A percentile compares a stretch with the other conserved stretches of the same genome.
phyloP scores from a whole-genome alignment of 2,329 filamentous ascomycete genomes.

The Fusarium denticulatum region DNA sequence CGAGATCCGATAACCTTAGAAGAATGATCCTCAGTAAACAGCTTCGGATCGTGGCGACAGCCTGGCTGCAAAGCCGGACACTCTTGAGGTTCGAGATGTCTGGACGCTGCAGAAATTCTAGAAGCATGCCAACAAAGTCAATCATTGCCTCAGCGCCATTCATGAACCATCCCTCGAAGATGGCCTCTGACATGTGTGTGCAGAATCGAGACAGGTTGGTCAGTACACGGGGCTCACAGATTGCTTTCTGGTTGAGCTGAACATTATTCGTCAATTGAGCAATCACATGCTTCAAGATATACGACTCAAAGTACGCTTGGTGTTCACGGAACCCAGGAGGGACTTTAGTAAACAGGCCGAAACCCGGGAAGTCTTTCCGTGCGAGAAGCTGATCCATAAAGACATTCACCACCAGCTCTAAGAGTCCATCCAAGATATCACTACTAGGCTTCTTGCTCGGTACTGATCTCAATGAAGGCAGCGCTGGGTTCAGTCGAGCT shows the following conservation, averaged over 20 bases:
- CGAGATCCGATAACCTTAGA: conserved; percentile 83
- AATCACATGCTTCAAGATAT: conserved; percentile 80
- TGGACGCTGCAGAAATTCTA: conserved; percentile 89
- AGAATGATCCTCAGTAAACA: conserved; percentile 83
- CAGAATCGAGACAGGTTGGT: conserved; percentile 87
- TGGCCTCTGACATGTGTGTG: conserved; percentile 84
- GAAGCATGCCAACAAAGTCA: conserved; percentile 83
- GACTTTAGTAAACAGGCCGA: conserved; percentile 85
- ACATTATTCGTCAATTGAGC: conserved; percentile 75
- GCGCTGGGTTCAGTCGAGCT: conserved; percentile 65
- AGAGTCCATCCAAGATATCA: conserved; percentile 76
- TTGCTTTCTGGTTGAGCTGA: conserved; percentile 73
- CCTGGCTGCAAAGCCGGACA: conserved; percentile 89
- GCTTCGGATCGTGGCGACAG: conserved; percentile 77
- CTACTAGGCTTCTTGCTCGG: conserved; percentile 67
- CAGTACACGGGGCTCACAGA: conserved; percentile 84
- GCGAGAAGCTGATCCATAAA: conserved; percentile 87
- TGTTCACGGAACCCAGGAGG: conserved; percentile 95
- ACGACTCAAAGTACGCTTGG: conserved; percentile 94
- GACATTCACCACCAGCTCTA: conserved; percentile 81
- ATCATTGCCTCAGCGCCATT: conserved; percentile 84
- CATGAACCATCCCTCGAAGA: conserved; percentile 97
- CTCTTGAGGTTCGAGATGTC: conserved; percentile 84
- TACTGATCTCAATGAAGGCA: conserved; percentile 55
- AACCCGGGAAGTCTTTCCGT: conserved; percentile 90